Evolutionary conservation across 2,329 filamentous ascomycete genomes (phyloP), one percentile per base, ranked within the genome.

Genomic region (Eutypella sp.): DNA sequence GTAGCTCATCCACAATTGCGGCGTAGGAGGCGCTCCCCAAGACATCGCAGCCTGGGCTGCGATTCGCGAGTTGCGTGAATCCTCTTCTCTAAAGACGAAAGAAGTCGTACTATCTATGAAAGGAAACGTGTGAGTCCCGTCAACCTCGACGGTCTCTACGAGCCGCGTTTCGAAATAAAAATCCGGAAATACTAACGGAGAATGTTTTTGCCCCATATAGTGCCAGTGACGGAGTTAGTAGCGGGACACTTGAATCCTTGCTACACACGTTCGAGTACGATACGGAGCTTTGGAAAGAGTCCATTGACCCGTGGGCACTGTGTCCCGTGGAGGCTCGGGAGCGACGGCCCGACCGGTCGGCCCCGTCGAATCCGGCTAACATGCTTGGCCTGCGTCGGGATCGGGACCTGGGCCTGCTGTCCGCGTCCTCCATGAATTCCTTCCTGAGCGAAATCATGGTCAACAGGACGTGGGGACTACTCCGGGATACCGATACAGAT

Each of bases 401-500:
- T 23, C 39, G 40, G 2, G 22, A 41, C 5, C 45, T 57, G 19
- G 56, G 52, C 1, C 25, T 49, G 33, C 41, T 56, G 3, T 43
- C 52, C 0, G 48, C 42, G 11, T 50, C 48, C 8, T 47, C 50
- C 3, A 23, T 52, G n/a, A 39, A 43, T n/a, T 42, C 48, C 8
- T 34, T 11, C 5, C 22, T 49, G 39, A 45, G 53, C 40, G 49
- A 51, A 13, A 47, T 47, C 15, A 37, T 57, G 18, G 48, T 56
- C n/a, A 49, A 56, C 22, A 48, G 49, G 19, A 54, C 56, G 1
- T 57, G 56, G 54, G 53, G 53, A 8, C 42, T 58, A n/a, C 47
- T 54, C 19, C 18, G 41, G 13, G 43, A 24, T 20, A 48, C 49
- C 7, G 41, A 39, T 15, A 37, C 47, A 8, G 42, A 27, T 5